Evolutionary conservation across 352 stramenopile species (phyloP), one percentile per base, ranked within the genome.

Genomic region (Globisporangium lucens): DNA sequence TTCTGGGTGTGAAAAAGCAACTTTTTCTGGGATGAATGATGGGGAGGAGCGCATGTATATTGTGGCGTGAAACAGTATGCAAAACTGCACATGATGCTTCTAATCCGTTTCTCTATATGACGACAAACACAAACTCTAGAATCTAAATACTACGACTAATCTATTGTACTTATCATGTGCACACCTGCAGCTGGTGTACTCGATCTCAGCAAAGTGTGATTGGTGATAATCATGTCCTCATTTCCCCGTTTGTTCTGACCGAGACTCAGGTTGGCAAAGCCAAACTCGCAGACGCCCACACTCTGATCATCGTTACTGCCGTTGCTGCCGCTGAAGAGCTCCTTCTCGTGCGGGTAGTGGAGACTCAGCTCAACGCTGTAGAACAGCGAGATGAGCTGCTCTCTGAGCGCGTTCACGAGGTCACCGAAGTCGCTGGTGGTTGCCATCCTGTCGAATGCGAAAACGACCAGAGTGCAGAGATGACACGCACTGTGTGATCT

Each of bases 1-100:
- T 67, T 62, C 52, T 62, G 63, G 52, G 63, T 67, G 9, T 67
- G 17, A 56, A 33, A 38, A 15, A 4, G 15, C 36, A 15, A 43
- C 13, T 43, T 10, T 10, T 46, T 3, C 38, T 46, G 38, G 38
- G 13, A 46, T 15, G 38, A 46, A 46, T 46, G 9, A 10, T 30
- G 20, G 41, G 7, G 13, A 4, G 12, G 12, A 22, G 27, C 7
- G 17, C 3, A 22, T 56, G 46, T 65, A 20, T 41, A 30, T 56
- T 58, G 52, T 58, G 27, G 52, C 15, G 53, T 27, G 29, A 59
- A 41, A 22, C 5, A 5, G 22, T 24, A 61, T 51, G 43, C 43
- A 46, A 46, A 46, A n/a, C 15, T 49, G 15, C 6, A n/a, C 15
- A 49, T 49, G 41, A 49, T n/a, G 41, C 29, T 60, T 38, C 12